A percentile compares a stretch with the other conserved stretches of the same genome.
Conservation (phyloP, 805 yeast species). For the Saturnispora quitensis region DNA sequence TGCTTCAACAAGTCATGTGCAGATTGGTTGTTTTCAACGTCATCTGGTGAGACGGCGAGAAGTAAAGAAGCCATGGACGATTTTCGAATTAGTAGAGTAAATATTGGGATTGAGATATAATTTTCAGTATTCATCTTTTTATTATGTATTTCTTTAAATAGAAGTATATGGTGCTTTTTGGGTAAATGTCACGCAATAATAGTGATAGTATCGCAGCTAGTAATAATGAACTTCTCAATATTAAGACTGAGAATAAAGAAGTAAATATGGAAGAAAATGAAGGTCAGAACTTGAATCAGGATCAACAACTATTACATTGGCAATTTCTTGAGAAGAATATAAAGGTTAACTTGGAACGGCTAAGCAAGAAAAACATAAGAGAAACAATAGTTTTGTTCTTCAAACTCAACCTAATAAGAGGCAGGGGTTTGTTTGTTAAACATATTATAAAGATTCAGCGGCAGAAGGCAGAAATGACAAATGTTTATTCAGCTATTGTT, state of each 20-base stretch:
- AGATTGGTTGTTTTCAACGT: background rate
- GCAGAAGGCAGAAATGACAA: conserved; percentile 30
- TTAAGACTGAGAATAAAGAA: conserved; percentile 11
- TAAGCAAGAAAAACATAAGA: conserved; percentile 39
- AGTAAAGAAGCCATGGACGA: background rate
- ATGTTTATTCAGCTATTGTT: conserved; percentile 48
- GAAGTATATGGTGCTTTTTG: background rate
- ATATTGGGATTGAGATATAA: background rate
- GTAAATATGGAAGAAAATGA: conserved; percentile 25
- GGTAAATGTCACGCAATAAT: background rate
- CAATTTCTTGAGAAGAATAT: conserved; percentile 38
- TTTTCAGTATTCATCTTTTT: background rate
- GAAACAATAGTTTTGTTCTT: conserved; percentile 42
- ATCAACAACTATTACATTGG: conserved; percentile 51
- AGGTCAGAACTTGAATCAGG: background rate
- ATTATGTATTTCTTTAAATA: background rate
- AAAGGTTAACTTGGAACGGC: conserved; percentile 39
- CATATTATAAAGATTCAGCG: conserved; percentile 47
- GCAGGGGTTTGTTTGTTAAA: conserved; percentile 51
- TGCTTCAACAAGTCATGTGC: background rate
- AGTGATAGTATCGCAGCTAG: background rate
- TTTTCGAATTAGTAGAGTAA: background rate
- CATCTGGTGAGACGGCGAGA: background rate
- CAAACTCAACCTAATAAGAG: conserved; percentile 48
- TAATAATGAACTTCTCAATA: conserved; percentile 1